Percentiles rank a stretch among this genome's conserved stretches.
Evolutionary conservation across 129 eudicot genomes (phyloP).

Genomic region (Solidago caesia): DNA sequence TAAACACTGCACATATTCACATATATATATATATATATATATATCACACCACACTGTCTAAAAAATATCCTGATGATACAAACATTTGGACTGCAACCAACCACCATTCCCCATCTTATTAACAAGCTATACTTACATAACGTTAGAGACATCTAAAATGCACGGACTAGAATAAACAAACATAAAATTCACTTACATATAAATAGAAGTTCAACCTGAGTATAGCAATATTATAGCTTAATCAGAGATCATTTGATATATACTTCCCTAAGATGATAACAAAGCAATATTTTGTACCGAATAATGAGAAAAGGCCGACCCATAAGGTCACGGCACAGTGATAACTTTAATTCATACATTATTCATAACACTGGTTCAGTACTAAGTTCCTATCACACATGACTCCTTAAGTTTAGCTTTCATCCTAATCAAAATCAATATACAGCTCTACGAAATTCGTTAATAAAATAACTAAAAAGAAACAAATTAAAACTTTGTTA

Average conservation of each 20-base stretch:
- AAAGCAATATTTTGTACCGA: background rate
- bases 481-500: no score
- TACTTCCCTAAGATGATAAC: background rate
- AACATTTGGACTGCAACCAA: background rate
- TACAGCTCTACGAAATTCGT: no score
- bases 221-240: background rate
- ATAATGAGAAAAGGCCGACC: background rate
- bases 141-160: background rate
- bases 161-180: background rate
- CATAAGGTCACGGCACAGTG: no score
- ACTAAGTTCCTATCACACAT: no score
- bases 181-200: background rate
- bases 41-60: background rate
- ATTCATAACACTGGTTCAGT: no score
- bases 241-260: background rate
- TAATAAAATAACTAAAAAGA: no score
- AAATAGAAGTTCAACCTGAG: slow-evolving; percentile 1
- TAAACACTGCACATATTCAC: background rate
- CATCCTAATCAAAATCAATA: no score
- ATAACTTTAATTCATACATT: no score
- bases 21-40: background rate
- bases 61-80: background rate
- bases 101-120: background rate
- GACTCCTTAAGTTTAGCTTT: no score
- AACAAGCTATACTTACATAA: background rate